Evolutionary conservation across 257 asterid species (phyloP).

Genomic region (Solanum chilense): DNA sequence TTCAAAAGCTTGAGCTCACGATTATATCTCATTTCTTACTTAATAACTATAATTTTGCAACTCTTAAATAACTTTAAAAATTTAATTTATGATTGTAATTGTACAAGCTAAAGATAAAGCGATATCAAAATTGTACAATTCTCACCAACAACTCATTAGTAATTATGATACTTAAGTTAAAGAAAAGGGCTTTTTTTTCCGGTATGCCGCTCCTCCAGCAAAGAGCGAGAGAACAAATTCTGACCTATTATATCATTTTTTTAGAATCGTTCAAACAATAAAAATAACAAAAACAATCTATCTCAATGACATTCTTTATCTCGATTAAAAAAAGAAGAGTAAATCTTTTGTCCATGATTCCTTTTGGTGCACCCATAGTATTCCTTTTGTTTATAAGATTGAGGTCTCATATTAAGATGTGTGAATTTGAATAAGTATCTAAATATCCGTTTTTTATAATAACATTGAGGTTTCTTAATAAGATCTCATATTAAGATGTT

Average conservation of each 20-base stretch:
- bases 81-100: not conserved
- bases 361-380: not conserved
- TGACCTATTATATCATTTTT: too few relatives aligned
- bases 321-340: not conserved
- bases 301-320: not conserved
- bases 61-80: not conserved
- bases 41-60: not conserved
- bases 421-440: not conserved
- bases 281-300: too few relatives aligned
- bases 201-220: too few relatives aligned
- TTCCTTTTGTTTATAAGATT: not conserved
- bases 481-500: not conserved
- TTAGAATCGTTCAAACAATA: too few relatives aligned
- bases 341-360: not conserved
- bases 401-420: not conserved
- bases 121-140: not conserved
- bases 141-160: not conserved
- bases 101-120: not conserved
- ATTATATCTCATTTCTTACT: not conserved
- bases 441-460: not conserved
- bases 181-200: not conserved
- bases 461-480: not conserved
- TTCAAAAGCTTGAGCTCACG: not conserved
- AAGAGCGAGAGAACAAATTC: too few relatives aligned
- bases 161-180: not conserved